Evolutionary conservation across 768 basidiomycete species (phyloP), one percentile per base, ranked within the genome.

Genomic region (Boletus reticulatus): DNA sequence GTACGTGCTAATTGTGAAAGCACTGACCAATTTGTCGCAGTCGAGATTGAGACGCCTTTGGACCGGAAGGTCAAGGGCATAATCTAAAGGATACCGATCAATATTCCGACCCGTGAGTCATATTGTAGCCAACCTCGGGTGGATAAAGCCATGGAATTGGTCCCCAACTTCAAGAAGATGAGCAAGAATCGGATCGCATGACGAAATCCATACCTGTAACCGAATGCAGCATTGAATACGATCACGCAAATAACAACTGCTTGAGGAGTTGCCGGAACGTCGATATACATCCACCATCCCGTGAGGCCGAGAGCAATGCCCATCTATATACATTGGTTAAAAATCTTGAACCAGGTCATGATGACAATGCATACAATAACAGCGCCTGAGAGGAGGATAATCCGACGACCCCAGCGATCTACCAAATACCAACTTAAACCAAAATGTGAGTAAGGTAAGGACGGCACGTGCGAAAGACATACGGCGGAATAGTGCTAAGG

Each of bases 41-140:
- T 97, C 0, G 93, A 96, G 34, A 97, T 65, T 8, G 92, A 95
- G 22, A 97, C 94, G n/a, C 94, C 95, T 75, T 97, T 97, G 12
- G 93, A 94, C 38, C 96, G 84, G 64, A 95, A 83, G 17, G 85
- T 79, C 42, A 94, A 78, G 12, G 94, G 94, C 83, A 98, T 88
- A 68, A 98, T 96, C 87, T 89, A 59, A 22, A 27, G 34, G n/a
- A 43, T 58, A 49, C 44, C 6, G 48, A 56, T 54, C 17, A 56
- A 43, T 14, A 36, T 31, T 47, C 46, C 24, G 45, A 37, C 19
- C 11, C n/a, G 16, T 8, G 5, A 6, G 20, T 31, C 13, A 48
- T 22, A 4, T 20, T 1, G 58, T 56, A 72, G 38, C 41, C 50
- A 44, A 89, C 89, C 76, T 92, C 91, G n/a, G 89, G 89, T 52